A percentile compares a stretch with the other conserved stretches of the same genome.
Conservation (phyloP, 257 asterid genomes). For the Paraleonurus japonicus region DNA sequence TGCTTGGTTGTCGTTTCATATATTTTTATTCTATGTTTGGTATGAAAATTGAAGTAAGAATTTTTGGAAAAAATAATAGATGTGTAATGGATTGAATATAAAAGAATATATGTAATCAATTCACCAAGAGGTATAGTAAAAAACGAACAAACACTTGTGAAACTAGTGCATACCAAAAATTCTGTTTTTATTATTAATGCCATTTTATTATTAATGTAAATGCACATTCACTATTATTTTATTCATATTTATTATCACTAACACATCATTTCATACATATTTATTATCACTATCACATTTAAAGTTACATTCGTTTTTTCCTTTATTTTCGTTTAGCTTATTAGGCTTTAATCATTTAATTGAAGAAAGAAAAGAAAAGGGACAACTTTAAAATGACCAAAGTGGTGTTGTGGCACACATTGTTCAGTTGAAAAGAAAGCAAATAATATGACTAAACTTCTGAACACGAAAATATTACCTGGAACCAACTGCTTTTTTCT, state of each 20-base stretch:
- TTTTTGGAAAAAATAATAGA: not conserved
- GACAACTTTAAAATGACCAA: slow-evolving; percentile 3
- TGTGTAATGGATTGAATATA: not conserved
- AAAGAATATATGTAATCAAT: not conserved
- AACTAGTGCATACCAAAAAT: too few relatives aligned
- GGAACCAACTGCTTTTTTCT: slow-evolving; percentile 39
- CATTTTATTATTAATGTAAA: too few relatives aligned
- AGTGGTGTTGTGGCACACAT: slow-evolving; percentile 6
- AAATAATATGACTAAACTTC: not conserved
- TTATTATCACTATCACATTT: too few relatives aligned
- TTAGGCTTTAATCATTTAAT: slow-evolving; percentile 1
- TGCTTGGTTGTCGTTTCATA: not conserved
- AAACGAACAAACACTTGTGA: too few relatives aligned
- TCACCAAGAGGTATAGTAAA: too few relatives aligned
- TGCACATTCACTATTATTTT: too few relatives aligned
- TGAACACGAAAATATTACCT: slow-evolving; percentile 20
- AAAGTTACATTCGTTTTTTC: slow-evolving; percentile 17
- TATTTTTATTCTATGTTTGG: not conserved
- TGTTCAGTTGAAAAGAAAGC: slow-evolving; percentile 1
- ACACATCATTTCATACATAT: too few relatives aligned
- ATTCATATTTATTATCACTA: too few relatives aligned
- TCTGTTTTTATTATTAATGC: too few relatives aligned
- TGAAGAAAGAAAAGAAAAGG: slow-evolving; percentile 4
- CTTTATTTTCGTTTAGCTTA: slow-evolving; percentile 6
- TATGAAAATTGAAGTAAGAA: not conserved